Evolutionary conservation across 805 yeast species (phyloP).

Genomic region (Saturnispora saitoi): DNA sequence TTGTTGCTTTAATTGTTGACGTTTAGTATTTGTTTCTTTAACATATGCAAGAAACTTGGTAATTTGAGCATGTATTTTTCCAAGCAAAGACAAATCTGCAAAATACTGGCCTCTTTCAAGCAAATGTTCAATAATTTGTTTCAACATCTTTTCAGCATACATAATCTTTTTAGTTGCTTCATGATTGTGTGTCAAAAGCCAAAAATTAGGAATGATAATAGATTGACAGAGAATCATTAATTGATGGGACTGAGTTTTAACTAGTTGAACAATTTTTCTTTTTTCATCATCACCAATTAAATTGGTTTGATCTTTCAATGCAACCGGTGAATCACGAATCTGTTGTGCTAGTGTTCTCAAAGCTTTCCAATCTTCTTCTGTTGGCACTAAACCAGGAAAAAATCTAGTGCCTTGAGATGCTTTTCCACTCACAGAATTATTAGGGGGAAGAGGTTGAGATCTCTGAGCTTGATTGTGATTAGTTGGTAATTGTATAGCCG

Average conservation of each 20-base stretch:
- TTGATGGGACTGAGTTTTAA: conserved; percentile 42
- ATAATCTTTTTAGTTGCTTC: conserved; percentile 71
- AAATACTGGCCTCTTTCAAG: conserved; percentile 42
- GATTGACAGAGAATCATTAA: conserved; percentile 64
- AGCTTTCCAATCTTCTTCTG: conserved; percentile 55
- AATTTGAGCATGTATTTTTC: conserved; percentile 61
- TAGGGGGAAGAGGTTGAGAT: conserved; percentile 13
- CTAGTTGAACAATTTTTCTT: conserved; percentile 45
- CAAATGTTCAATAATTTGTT: conserved; percentile 63
- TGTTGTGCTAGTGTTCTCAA: conserved; percentile 61
- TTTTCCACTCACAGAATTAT: conserved; percentile 6
- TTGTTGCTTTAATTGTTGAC: conserved; percentile 10
- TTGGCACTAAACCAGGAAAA: conserved; percentile 30
- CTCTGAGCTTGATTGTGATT: conserved; percentile 24
- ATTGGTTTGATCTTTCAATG: conserved; percentile 57
- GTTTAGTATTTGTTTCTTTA: conserved; percentile 39
- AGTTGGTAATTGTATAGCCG: conserved; percentile 25
- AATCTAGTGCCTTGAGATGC: conserved; percentile 20
- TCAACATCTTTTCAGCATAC: conserved; percentile 71
- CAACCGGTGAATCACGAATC: conserved; percentile 57
- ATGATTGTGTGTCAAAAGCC: conserved; percentile 61
- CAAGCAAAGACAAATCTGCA: conserved; percentile 66
- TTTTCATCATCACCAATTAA: conserved; percentile 57
- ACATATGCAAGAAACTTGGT: conserved; percentile 70
- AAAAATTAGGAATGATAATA: conserved; percentile 64